Evolutionary conservation across 169 alveolate species (phyloP), one percentile per base, ranked within the genome.

Genomic region (Eimeria maxima): DNA sequence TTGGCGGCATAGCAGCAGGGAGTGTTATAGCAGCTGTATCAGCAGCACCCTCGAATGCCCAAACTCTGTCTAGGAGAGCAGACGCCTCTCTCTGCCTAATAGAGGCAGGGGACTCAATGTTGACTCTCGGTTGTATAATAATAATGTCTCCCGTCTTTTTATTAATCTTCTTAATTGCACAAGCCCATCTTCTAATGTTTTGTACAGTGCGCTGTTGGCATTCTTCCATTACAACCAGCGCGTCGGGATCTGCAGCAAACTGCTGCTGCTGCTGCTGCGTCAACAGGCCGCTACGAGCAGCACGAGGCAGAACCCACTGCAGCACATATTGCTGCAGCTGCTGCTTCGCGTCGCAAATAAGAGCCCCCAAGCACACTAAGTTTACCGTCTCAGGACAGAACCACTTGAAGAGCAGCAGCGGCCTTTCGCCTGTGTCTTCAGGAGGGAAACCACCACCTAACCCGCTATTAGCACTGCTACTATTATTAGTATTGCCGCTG

Each of bases 71-170:
- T 10, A 91, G 65, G 13, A 91, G 95, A 3, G 90, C 89, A 22
- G 95, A 44, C 20, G 90, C 84, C 80, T 91, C 95, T 65, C 95
- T 96, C 93, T 95, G 88, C 78, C 96, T 95, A 11, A 97, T 81
- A 24, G 98, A 84, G 42, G 98, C 97, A 14, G 98, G 98, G 55
- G 98, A 96, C 87, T 96, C 98, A 18, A 93, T 60, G 13, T 57
- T 76, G 10, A 97, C 69, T 95, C 97, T 97, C 27, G 95, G 95
- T 93, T 97, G 98, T 14, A 97, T 96, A 27, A 97, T 97, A 76
- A 97, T 97, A 69, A 97, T 97, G 78, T 97, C 98, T 27, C 98
- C 98, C 22, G 98, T 95, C n/a, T 95, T 94, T 69, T 97, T 97
- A 95, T 97, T 97, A 33, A 97, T 97, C 91, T 97, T 97, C 94